Evolutionary conservation across 2,329 filamentous ascomycete species (phyloP), one percentile per base, ranked within the genome.

Genomic region (Clonostachys rhizophaga): DNA sequence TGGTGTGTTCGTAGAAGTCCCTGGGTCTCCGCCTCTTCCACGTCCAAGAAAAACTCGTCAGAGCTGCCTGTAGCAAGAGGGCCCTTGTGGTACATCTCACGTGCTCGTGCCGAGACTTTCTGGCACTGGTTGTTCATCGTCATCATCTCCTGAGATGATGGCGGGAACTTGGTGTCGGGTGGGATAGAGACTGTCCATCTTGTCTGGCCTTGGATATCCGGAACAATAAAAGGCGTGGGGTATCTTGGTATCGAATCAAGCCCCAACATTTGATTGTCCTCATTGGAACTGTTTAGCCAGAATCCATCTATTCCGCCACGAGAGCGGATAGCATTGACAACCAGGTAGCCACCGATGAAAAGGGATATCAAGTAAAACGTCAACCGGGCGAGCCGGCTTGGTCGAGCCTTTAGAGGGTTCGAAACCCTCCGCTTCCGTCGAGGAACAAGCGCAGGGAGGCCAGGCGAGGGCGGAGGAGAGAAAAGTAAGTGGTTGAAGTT

Each of bases 151-250:
- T 75, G 65, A 17, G 79, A 76, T 1, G 74, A 65, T 3, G 94
- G 64, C 2, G 89, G 89, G 50, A 92, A 92, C 5, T 74, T 70
- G 42, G 76, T 71, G 48, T 75, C 75, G 7, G 76, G 71, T 1
- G 89, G 89, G 36, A 95, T 91, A 2, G 82, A 90, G 11, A 95
- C 79, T 0, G 89, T 94, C 90, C 90, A 95, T 61, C 79, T 85
- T 11, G 82, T 72, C 45, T 75, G 77, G 4, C 86, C 86, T 41
- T 74, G 71, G 24, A 71, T 68, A 64, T 91, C 87, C 13, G 76
- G 79, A 42, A 91, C 73, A 6, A 89, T 75, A 17, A 94, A 75
- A 0, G 88, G 86, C 1, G 85, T 86, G 0, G 89, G 84, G 51
- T 87, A 83, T 30, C 85, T 76, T 0, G 88, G 87, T n/a, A 90